Percentiles rank a stretch among this genome's conserved stretches.
Conservation (phyloP, 2,329 filamentous ascomycete genomes). For the Zelopaecilomyces penicillatus region DNA sequence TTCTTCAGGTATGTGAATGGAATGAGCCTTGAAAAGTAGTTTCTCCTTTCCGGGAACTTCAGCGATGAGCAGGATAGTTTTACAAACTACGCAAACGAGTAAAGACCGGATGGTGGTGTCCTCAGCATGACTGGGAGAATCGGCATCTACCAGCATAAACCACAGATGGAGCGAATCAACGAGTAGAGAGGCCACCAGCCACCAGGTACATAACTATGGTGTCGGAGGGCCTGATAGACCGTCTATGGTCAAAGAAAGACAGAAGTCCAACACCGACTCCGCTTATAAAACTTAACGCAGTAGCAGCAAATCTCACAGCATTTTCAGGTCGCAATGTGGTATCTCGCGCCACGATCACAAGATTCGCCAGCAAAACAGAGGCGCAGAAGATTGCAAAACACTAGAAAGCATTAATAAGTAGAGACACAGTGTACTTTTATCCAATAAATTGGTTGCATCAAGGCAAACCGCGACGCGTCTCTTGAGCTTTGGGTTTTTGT, state of each 20-base stretch:
- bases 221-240: conserved; percentile 4
- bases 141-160: not conserved
- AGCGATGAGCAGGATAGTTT: not conserved
- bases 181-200: conserved; percentile 3
- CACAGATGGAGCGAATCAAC: not conserved
- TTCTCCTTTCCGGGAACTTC: conserved; percentile 3
- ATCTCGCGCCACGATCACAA: too few species aligned
- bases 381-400: too few species aligned
- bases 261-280: too few species aligned
- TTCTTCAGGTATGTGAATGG: conserved; percentile 1
- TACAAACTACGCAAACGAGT: not conserved
- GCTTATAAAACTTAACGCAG: too few species aligned
- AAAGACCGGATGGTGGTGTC: not conserved
- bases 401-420: too few species aligned
- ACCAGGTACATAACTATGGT: not conserved
- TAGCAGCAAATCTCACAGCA: too few species aligned
- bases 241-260: conserved; percentile 2
- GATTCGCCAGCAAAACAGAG: too few species aligned
- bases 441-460: too few species aligned
- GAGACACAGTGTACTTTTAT: too few species aligned
- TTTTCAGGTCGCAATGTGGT: too few species aligned
- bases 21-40: not conserved
- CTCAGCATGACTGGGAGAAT: not conserved
- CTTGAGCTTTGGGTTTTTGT: too few species aligned
- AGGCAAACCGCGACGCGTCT: too few species aligned